Percentiles rank a stretch among this genome's conserved stretches.
phyloP scores from a whole-genome alignment of 441 rosid species.

The Macaranga tanarius region DNA sequence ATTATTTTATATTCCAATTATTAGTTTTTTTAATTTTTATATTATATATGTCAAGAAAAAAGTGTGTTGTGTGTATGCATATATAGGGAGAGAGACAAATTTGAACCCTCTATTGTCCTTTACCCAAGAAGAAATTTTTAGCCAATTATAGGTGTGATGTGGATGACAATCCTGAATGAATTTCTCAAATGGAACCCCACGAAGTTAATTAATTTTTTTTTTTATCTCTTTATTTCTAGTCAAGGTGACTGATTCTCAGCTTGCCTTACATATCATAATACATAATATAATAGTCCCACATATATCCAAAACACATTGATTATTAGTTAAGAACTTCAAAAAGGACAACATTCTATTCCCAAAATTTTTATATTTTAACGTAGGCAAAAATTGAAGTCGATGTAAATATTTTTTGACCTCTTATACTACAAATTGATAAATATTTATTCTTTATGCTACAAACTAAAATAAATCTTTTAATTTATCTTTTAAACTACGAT shows the following conservation, averaged over 20 bases:
- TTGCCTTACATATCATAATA: not conserved
- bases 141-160: not conserved
- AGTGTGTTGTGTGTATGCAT: no score
- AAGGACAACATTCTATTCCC: no score
- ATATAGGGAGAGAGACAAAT: conserved; percentile 17
- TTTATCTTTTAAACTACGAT: no score
- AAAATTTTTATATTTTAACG: no score
- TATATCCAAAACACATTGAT: no score
- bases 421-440: no score
- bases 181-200: conserved; percentile 9
- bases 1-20: not conserved
- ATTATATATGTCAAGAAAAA: not conserved
- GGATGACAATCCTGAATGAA: not conserved
- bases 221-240: not conserved
- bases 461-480: no score
- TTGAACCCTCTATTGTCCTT: conserved; percentile 35
- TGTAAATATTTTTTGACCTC: no score
- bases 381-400: no score
- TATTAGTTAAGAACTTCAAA: no score
- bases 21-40: not conserved
- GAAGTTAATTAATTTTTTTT: conserved; percentile 3
- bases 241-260: conserved; percentile 8
- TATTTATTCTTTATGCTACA: no score
- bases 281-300: not conserved
- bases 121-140: not conserved